Base-by-base conservation (phyloP, 78 protist species). In the Isochrysis galbana region DNA sequence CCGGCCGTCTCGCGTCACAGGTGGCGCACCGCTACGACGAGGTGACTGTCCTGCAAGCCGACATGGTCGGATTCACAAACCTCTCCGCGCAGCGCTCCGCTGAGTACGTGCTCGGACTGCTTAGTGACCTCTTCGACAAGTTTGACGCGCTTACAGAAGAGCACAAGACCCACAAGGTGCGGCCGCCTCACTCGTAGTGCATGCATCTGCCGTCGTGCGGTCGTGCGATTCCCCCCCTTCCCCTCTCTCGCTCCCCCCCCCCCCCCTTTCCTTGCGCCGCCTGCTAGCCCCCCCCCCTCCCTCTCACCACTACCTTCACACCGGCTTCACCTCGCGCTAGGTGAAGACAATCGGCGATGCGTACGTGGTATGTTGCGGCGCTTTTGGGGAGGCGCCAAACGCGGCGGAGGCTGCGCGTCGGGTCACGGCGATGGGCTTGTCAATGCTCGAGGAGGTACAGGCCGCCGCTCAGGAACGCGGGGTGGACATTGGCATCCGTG, bases 281-380 rank as follows among this genome's bases (percentile, higher is more conserved):
- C n/a, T n/a, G n/a, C n/a, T n/a, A n/a, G n/a, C n/a, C n/a, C n/a
- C n/a, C n/a, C n/a, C n/a, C n/a, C n/a, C n/a, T n/a, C n/a, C n/a
- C n/a, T n/a, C n/a, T n/a, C n/a, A n/a, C n/a, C n/a, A n/a, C 77
- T 29, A n/a, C 77, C 19, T n/a, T 23, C 38, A 23, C 29, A n/a
- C 77, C 7, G 77, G 36, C 38, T 69, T n/a, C 38, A 29, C 36
- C 77, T 29, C 38, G 5, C 34, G 34, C 38, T 69, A 77, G 84
- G 84, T 77, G 29, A 77, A 77, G 84, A 77, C 84, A 26, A 77
- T 77, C 46, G 84, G 84, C 84, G 84, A 77, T 29, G 84, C 84
- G 45, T 77, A 77, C 84, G n/a, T 77, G 36, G 84, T 77, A 32
- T 77, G 47, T 32, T 0, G 34, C 34, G 84, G 84, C 46, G 84